Evolutionary conservation across 2,329 filamentous ascomycete genomes (phyloP).

Genomic region (Cytospora mali): DNA sequence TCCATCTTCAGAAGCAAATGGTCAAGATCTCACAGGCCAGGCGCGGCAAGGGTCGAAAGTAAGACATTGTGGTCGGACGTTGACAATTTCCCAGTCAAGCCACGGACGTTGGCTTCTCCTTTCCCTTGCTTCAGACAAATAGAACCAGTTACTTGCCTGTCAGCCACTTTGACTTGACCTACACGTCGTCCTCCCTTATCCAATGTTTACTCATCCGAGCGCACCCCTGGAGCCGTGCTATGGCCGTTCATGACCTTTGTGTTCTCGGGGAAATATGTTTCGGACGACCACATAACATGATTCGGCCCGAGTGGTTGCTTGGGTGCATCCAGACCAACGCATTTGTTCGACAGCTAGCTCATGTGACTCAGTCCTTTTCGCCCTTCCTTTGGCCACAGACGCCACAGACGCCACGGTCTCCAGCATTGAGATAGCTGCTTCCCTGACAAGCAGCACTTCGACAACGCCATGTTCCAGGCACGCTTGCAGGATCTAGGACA

Average conservation of each 20-base stretch:
- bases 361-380: conserved; percentile 1
- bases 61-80: not conserved
- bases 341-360: conserved; percentile 18
- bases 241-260: conserved; percentile 7
- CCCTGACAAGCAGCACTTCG: conserved; percentile 55
- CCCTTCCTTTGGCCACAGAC: conserved; percentile 59
- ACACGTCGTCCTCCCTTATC: not conserved
- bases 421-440: conserved; percentile 66
- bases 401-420: conserved; percentile 70
- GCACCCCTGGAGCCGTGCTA: conserved; percentile 9
- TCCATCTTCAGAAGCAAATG: not conserved
- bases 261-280: not conserved
- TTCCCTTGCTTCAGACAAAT: not conserved
- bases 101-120: not conserved
- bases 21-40: not conserved
- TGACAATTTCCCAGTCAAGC: not conserved
- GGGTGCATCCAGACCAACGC: conserved; percentile 1
- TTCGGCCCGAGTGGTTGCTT: conserved; percentile 3
- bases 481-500: conserved; percentile 60
- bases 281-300: not conserved
- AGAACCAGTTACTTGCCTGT: not conserved
- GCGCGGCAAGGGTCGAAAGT: not conserved
- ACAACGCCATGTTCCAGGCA: conserved; percentile 67
- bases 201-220: too few species aligned
- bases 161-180: not conserved